Evolutionary conservation across 2,329 filamentous ascomycete genomes (phyloP), one percentile per base, ranked within the genome.

Genomic region (Fusarium fracticaudum): DNA sequence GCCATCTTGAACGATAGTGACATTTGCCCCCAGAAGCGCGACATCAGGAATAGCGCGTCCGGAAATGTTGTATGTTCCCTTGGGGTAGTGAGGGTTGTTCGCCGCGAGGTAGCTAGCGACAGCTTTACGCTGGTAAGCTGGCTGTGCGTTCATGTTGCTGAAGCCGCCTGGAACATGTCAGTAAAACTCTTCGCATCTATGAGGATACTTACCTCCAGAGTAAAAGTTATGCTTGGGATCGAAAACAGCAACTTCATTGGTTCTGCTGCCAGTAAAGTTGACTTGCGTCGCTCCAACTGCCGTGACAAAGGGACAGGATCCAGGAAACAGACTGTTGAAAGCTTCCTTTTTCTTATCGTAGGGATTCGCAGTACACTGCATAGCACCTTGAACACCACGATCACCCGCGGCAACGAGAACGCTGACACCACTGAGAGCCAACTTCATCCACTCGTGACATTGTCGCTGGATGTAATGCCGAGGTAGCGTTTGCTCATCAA

Each of bases 161-260:
- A 64, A 64, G 0, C 61, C 61, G 3, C 61, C 60, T 64, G 5
- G 18, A 12, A 15, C 0, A 11, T 5, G 35, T 64, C 2, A 60
- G 53, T n/a, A n/a, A 18, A 33, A 33, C 29, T 29, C 29, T 29
- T 29, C 2, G 29, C 29, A 29, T 29, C 13, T 33, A 3, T 43
- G 17, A 3, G 3, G 1, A 11, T 8, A 40, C 26, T n/a, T 13
- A 64, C 54, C 61, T 37, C 61, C 55, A 14, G 61, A 64, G 37
- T 60, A 64, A 29, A 60, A 64, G 43, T 61, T 50, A 10, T 64
- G 61, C n/a, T 64, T 64, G 11, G 61, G 61, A 31, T 64, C 61
- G 1, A 13, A 64, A 7, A 64, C 61, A 5, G 43, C 61, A 24
- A 64, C 61, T 8, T 64, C 61, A 0, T 64, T 24, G 31, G 43